Conservation (phyloP, 2,329 filamentous ascomycete genomes). For the Chaetomiaceae sp. region DNA sequence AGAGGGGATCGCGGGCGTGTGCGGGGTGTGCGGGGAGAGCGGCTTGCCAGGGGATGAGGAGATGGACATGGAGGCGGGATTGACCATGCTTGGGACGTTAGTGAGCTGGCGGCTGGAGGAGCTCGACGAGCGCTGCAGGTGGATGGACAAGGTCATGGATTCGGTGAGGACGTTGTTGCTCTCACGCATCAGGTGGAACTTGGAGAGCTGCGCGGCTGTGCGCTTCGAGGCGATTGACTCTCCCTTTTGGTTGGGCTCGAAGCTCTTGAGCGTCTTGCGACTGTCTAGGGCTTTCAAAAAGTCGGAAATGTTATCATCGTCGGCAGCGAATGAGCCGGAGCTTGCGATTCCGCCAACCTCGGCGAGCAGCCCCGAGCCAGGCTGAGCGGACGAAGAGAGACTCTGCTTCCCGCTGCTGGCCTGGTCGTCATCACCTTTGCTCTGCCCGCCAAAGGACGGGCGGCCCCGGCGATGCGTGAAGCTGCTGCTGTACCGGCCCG, state of each 20-base stretch:
- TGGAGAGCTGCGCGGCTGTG: constrained; percentile 73
- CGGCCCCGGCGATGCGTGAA: constrained; percentile 81
- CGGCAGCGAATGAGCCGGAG: constrained; percentile 63
- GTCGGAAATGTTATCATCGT: constrained; percentile 89
- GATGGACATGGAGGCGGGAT: constrained; percentile 72
- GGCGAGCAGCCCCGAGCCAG: constrained; percentile 73
- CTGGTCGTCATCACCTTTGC: constrained; percentile 67
- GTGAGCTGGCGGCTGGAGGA: constrained; percentile 60
- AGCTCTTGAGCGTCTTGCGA: constrained; percentile 78
- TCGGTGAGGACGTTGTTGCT: constrained; percentile 86
- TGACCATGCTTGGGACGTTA: constrained; percentile 60
- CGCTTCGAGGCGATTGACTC: constrained; percentile 68
- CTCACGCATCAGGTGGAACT: constrained; percentile 84
- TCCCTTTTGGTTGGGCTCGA: constrained; percentile 62
- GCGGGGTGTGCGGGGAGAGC: constrained; percentile 82
- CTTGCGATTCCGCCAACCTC: constrained; percentile 60
- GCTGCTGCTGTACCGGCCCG: constrained; percentile 88
- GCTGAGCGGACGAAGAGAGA: constrained; percentile 64
- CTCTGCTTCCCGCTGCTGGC: constrained; percentile 77
- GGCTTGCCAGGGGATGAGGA: constrained; percentile 89
- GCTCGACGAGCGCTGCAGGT: constrained; percentile 76
- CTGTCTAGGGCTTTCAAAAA: constrained; percentile 86
- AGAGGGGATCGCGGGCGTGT: constrained; percentile 89
- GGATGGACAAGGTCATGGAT: constrained; percentile 84
- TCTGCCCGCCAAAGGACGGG: constrained; percentile 69